A percentile compares a stretch with the other conserved stretches of the same genome.
These are phyloP conservation scores for Xylariaceae sp. DNA, from an alignment of 2,329 filamentous ascomycete species.

Conservation along the genomic window DNA sequence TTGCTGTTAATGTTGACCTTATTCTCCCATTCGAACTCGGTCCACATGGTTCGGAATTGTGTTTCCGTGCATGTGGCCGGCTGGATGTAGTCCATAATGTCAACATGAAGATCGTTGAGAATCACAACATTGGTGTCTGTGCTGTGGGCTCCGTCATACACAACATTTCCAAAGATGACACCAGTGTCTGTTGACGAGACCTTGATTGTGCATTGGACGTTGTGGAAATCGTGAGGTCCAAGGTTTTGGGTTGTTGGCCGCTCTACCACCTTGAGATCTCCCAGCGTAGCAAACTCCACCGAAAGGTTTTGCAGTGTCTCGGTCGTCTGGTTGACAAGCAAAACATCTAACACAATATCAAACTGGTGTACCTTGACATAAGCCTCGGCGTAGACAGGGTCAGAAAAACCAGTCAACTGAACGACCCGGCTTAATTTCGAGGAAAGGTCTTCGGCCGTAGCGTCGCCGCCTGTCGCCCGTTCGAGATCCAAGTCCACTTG, in stretches of 20 bases:
- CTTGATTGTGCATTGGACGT: slow-evolving; percentile 98
- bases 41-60: slow-evolving; percentile 99
- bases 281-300: slow-evolving; percentile 96
- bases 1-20: slow-evolving; percentile 99
- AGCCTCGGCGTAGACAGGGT: slow-evolving; percentile 96
- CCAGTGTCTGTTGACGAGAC: slow-evolving; percentile 97
- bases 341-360: slow-evolving; percentile 93
- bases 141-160: slow-evolving; percentile 90
- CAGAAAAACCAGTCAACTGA: slow-evolving; percentile 95
- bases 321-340: slow-evolving; percentile 94
- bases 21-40: slow-evolving; percentile 99
- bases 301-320: slow-evolving; percentile 96
- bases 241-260: slow-evolving; percentile 94
- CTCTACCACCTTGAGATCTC: slow-evolving; percentile 96
- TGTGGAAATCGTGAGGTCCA: slow-evolving; percentile 92
- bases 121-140: slow-evolving; percentile 97
- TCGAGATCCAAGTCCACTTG: slow-evolving; percentile 88
- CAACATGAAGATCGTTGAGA: slow-evolving; percentile 94
- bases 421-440: slow-evolving; percentile 96
- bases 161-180: slow-evolving; percentile 97
- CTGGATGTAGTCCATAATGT: slow-evolving; percentile 99
- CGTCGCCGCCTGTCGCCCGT: slow-evolving; percentile 88
- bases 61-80: slow-evolving; percentile 95
- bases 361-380: slow-evolving; percentile 99
- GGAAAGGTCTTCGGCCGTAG: slow-evolving; percentile 75